Base-by-base conservation (phyloP, 257 asterid species). In the Przewalskia tangutica region DNA sequence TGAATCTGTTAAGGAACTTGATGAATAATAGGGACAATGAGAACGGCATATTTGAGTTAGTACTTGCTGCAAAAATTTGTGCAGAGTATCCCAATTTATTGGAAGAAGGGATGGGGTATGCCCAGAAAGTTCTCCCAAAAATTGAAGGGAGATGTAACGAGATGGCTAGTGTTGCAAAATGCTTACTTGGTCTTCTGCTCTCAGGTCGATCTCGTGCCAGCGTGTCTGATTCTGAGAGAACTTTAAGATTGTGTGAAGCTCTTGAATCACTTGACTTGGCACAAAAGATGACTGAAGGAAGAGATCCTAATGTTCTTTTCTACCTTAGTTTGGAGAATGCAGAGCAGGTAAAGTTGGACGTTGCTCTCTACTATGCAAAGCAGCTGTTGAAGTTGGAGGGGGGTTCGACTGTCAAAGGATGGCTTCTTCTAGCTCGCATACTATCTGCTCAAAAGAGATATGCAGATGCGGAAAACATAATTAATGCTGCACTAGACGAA, bases 361-460 rank as follows among this genome's bases (percentile, higher is more conserved):
- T 83, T 83, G 98, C 98, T 81, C 92, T 95, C 75, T 83, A 86
- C 86, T 92, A 95, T 36, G 94, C 98, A 4, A 93, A 93, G 86
- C 82, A 82, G 88, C 80, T 93, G 40, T 63, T 95, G 88, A 88
- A 85, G 85, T 65, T 88, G 70, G 95, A 93, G 81, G 97, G 87
- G 2, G 98, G 98, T 16, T 88, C 93, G 44, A 89, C 76, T 59
- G 86, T 88, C 62, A 83, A 86, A 87, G 91, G 93, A 38, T 95
- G 98, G 98, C 91, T 93, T 76, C 95, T 95, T 84, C 83, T 95
- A 50, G 98, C 97, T 76, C 95, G 98, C 46, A 87, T 95, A 85
- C 89, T 95, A 58, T 95, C 98, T 0, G 98, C 98, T 87, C 97
- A 93, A 77, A 92, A 89, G 60, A 83, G 94, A 84, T 92, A 90